phyloP scores from a whole-genome alignment of 305 asterid species.

The Fraxinus xanthoxyloides region DNA sequence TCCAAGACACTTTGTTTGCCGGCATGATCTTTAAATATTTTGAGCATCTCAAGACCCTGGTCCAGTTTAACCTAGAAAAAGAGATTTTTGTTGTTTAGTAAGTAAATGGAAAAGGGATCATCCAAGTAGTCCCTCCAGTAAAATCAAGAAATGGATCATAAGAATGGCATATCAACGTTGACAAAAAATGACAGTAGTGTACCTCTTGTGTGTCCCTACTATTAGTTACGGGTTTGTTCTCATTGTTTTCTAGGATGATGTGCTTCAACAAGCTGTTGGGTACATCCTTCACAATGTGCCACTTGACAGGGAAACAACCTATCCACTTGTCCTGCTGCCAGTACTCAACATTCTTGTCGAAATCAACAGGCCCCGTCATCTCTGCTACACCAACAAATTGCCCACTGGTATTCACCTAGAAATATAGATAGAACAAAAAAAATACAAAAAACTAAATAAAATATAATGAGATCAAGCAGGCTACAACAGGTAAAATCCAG shows the following conservation, averaged over 20 bases:
- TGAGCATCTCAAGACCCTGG: constrained; percentile 69
- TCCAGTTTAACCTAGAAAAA: constrained; percentile 56
- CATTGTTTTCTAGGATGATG: constrained; percentile 61
- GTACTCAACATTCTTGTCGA: constrained; percentile 60
- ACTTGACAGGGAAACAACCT: constrained; percentile 79
- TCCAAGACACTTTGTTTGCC: constrained; percentile 67
- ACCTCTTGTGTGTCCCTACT: constrained; percentile 88
- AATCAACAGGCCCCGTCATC: constrained; percentile 78
- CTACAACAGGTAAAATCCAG: no score
- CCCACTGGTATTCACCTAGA: constrained; percentile 77
- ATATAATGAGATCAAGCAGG: no score
- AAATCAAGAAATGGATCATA: neutral
- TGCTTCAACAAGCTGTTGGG: constrained; percentile 67
- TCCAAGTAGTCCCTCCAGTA: neutral
- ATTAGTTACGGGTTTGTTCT: constrained; percentile 68
- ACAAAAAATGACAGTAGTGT: neutral
- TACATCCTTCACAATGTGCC: constrained; percentile 79
- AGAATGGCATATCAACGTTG: neutral
- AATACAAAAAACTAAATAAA: no score
- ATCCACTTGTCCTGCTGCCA: constrained; percentile 93
- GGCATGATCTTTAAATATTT: constrained; percentile 63
- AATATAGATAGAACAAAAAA: no score
- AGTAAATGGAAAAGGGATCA: neutral
- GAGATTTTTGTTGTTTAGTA: neutral
- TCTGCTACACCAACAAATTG: constrained; percentile 83